Evolutionary conservation across 2,329 filamentous ascomycete species (phyloP).

Genomic region (Diaporthe citri): DNA sequence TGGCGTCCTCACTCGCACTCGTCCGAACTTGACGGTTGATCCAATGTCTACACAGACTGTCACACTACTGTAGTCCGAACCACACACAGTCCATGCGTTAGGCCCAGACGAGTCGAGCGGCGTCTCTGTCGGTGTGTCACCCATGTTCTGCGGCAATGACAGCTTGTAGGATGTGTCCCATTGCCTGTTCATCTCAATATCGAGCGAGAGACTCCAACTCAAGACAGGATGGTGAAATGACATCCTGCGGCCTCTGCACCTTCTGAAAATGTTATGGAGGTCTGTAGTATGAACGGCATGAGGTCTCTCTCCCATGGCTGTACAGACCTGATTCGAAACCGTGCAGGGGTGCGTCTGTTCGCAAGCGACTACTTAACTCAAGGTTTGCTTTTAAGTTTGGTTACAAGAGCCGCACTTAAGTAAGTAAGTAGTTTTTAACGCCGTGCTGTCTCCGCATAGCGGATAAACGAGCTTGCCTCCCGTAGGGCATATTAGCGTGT

Average conservation of each 20-base stretch:
- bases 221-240: neutral
- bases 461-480: too few species aligned
- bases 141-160: neutral
- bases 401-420: slow-evolving; percentile 12
- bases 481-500: too few species aligned
- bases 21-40: slow-evolving; percentile 9
- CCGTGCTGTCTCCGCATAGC: too few species aligned
- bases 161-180: neutral
- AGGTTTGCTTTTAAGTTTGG: neutral
- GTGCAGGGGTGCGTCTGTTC: slow-evolving; percentile 16
- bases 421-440: too few species aligned
- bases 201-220: neutral
- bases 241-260: neutral
- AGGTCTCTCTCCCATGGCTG: neutral
- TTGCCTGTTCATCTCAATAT: neutral
- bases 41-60: slow-evolving; percentile 2
- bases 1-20: neutral
- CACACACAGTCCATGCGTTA: neutral
- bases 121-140: neutral
- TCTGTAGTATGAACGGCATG: neutral
- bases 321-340: slow-evolving; percentile 1
- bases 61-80: slow-evolving; percentile 14
- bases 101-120: neutral
- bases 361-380: neutral
- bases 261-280: neutral